Base-by-base conservation (phyloP, 148 eudicot genomes). In the Heliamphora exappendiculata region DNA sequence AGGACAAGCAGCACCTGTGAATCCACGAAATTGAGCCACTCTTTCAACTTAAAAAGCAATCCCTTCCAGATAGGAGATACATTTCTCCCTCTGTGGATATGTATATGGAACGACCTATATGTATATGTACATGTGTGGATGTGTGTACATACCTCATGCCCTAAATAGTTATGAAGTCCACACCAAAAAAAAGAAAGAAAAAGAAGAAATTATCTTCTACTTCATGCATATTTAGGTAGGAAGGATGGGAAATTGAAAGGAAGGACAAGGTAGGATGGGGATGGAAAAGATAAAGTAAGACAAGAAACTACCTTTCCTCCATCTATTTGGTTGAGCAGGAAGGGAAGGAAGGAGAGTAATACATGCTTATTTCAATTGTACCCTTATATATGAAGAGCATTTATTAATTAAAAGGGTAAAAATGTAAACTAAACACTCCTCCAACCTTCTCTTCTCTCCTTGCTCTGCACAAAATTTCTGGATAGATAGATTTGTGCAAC, bases 1-100 rank as follows among this genome's bases (percentile, higher is more conserved):
- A 50, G 63, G 73, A 33, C 47, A 81, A 74, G 74, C 41, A 74
- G 51, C 58, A 73, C 57, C 34, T 33, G 41, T 53, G 36, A 66
- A 55, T 24, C 53, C 57, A 59, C 36, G 24, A 31, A 41, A 53
- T 59, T 7, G 62, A 53, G 64, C 34, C 65, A n/a, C 31, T 45
- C 44, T 59, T 71, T 78, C 39, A 64, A 66, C 29, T 72, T 72
- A 31, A 26, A 63, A 70, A 70, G 44, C 70, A 49, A 34, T 29
- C 66, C 66, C 28, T 2, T 33, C 28, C 42, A 71, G 62, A 60
- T 71, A 71, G 12, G 24, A 10, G 44, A 36, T 54, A 34, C 50
- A 12, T 29, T 10, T 37, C 16, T 55, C 39, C 45, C 62, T 55
- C 49, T 29, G 45, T 3, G 19, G 19, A 28, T 12, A 31, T 60